Evolutionary conservation across 257 asterid genomes (phyloP).

Genomic region (Nicotiana sylvestris): DNA sequence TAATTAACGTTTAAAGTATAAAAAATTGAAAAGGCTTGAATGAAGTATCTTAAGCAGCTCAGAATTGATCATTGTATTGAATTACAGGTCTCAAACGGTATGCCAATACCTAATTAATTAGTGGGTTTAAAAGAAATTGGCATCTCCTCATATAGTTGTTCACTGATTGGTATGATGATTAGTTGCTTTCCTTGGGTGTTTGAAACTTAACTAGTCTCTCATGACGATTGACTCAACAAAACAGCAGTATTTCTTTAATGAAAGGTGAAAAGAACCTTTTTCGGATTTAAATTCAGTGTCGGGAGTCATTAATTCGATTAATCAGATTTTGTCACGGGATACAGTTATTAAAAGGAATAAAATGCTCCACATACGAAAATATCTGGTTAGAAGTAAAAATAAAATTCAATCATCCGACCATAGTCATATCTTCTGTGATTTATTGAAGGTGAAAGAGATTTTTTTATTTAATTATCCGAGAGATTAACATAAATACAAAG

Average conservation of each 20-base stretch:
- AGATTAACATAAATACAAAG: not conserved
- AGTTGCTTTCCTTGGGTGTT: not conserved
- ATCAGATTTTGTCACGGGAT: not conserved
- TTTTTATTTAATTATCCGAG: not conserved
- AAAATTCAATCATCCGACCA: not conserved
- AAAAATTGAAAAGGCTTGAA: not conserved
- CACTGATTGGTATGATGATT: slow-evolving; percentile 8
- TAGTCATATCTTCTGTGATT: not conserved
- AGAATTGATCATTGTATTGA: not conserved
- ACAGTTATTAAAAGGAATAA: not conserved
- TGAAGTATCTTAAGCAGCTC: not conserved
- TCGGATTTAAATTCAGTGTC: not conserved
- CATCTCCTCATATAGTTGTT: not conserved
- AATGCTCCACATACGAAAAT: not conserved
- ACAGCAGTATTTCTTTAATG: not conserved
- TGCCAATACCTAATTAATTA: slow-evolving; percentile 9
- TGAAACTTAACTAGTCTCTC: slow-evolving; percentile 1
- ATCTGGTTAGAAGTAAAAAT: not conserved
- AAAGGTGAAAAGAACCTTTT: slow-evolving; percentile 6
- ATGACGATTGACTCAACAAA: slow-evolving; percentile 1
- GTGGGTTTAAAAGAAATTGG: slow-evolving; percentile 3
- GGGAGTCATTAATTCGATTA: not conserved
- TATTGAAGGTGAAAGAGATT: not conserved
- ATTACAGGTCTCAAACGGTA: not conserved
- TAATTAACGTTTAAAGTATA: not conserved